Base-by-base conservation (phyloP, 2,329 filamentous ascomycete genomes). In the Colletotrichum trifolii region DNA sequence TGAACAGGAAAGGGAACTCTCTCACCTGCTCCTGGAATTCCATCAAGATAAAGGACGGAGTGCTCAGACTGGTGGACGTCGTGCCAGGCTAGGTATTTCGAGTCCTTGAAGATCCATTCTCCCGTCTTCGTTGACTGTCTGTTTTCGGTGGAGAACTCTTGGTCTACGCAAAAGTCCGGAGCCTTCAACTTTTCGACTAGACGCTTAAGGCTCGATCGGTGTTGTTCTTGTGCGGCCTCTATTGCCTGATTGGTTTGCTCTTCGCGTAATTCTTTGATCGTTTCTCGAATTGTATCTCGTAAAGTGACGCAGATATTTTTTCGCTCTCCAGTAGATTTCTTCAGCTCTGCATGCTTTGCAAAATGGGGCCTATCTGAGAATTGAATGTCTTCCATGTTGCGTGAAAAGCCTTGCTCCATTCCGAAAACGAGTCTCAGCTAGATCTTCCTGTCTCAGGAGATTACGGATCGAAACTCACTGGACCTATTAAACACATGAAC, bases 371-470 rank as follows among this genome's bases (percentile, higher is more conserved):
- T 12, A 53, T 40, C 12, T 38, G 50, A 25, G 36, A 9, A 38
- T 53, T 38, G 17, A 53, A 53, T 12, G 50, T 42, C 17, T 53
- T 53, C 50, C 50, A 53, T 39, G 50, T 53, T 3, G 50, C 34
- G 34, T 53, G 38, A 6, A 40, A 42, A 5, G 42, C 5, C 2
- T 53, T 12, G 8, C 5, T 33, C 38, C 38, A 53, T 42, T 13
- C 38, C 43, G 33, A 6, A 5, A 8, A 34, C 11, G 10, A 48
- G 46, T 25, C 12, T 45, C 8, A 46, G 6, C 8, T 0, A 25
- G 6, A 15, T 46, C 3, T 5, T 17, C n/a, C 1, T 8, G 8
- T 6, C 1, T 3, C 8, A 25, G n/a, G 43, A 15, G 2, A 7
- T 8, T 17, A 17, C n/a, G 25, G 25, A 25, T 25, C 25, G 4